These are phyloP conservation scores for Lactifluus subvellereus DNA, from an alignment of 768 basidiomycete genomes.

Conservation along the genomic window DNA sequence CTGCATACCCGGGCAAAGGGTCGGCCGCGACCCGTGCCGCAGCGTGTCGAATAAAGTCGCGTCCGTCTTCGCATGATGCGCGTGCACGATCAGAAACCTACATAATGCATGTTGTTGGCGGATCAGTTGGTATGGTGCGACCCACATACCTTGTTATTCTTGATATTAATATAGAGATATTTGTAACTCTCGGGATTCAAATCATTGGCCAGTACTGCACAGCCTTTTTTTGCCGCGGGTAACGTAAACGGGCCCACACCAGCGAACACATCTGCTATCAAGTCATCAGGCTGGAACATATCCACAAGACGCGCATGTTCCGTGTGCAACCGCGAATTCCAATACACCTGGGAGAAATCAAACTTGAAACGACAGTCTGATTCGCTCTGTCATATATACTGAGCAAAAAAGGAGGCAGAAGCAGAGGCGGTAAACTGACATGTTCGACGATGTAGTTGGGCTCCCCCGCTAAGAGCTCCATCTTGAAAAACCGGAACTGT, in stretches of 20 bases:
- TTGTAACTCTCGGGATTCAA: constrained; percentile 84
- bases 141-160: constrained; percentile 64
- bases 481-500: constrained; percentile 88
- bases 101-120: constrained; percentile 5
- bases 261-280: constrained; percentile 92
- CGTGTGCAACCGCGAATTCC: constrained; percentile 92
- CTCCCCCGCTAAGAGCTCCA: constrained; percentile 95
- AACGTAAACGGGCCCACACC: constrained; percentile 96
- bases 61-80: constrained; percentile 78
- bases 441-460: constrained; percentile 81
- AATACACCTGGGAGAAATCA: constrained; percentile 94
- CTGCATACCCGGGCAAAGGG: constrained; percentile 59
- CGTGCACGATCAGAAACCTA: constrained; percentile 70
- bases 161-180: constrained; percentile 68
- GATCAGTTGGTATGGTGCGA: neutral
- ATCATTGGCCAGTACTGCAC: constrained; percentile 88
- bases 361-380: constrained; percentile 84
- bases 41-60: constrained; percentile 69
- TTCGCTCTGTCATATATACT: constrained; percentile 54
- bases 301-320: constrained; percentile 86
- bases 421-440: constrained; percentile 42
- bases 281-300: constrained; percentile 63
- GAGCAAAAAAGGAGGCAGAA: neutral
- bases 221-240: constrained; percentile 89
- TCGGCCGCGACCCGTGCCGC: constrained; percentile 48